Conservation (phyloP, 768 basidiomycete species). For the Trametopsis cervina region DNA sequence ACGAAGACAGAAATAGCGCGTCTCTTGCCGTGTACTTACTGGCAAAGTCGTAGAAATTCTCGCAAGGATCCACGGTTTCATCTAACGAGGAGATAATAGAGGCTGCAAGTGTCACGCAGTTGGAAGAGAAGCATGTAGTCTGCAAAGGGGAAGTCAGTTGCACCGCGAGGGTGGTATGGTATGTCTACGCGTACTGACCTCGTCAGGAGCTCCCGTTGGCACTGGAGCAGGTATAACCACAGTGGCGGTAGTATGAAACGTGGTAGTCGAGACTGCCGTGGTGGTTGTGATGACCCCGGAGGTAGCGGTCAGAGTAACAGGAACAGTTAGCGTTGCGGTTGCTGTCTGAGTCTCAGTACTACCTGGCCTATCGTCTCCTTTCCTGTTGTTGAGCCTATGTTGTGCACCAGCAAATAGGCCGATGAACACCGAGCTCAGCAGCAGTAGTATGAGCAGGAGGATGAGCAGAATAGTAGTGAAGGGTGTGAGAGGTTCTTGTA, state of each 20-base stretch:
- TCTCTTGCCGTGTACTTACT: slow-evolving; percentile 58
- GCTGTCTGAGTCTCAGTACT: slow-evolving; percentile 34
- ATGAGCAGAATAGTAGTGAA: slow-evolving; percentile 79
- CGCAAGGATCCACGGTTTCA: slow-evolving; percentile 81
- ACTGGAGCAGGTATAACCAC: slow-evolving; percentile 40
- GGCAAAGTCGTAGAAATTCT: slow-evolving; percentile 90
- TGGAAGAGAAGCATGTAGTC: slow-evolving; percentile 65
- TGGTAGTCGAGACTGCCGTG: slow-evolving; percentile 30
- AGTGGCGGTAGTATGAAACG: slow-evolving; percentile 24
- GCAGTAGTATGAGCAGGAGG: slow-evolving; percentile 66
- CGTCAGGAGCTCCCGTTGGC: slow-evolving; percentile 45
- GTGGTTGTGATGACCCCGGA: slow-evolving; percentile 32
- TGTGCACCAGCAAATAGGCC: slow-evolving; percentile 90
- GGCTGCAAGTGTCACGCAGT: slow-evolving; percentile 81
- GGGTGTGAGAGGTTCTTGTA: slow-evolving; percentile 74
- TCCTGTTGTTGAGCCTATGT: slow-evolving; percentile 57
- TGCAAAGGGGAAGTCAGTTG: slow-evolving; percentile 23
- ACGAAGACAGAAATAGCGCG: background rate
- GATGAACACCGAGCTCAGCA: slow-evolving; percentile 83
- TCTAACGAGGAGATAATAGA: slow-evolving; percentile 79
- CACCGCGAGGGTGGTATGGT: no score
- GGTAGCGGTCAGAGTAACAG: slow-evolving; percentile 21
- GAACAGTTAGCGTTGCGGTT: slow-evolving; percentile 25
- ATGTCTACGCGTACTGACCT: slow-evolving; percentile 39
- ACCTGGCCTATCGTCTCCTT: slow-evolving; percentile 32